Evolutionary conservation across 2,329 filamentous ascomycete species (phyloP), one percentile per base, ranked within the genome.

Genomic region (Pestalotiopsis sp.): DNA sequence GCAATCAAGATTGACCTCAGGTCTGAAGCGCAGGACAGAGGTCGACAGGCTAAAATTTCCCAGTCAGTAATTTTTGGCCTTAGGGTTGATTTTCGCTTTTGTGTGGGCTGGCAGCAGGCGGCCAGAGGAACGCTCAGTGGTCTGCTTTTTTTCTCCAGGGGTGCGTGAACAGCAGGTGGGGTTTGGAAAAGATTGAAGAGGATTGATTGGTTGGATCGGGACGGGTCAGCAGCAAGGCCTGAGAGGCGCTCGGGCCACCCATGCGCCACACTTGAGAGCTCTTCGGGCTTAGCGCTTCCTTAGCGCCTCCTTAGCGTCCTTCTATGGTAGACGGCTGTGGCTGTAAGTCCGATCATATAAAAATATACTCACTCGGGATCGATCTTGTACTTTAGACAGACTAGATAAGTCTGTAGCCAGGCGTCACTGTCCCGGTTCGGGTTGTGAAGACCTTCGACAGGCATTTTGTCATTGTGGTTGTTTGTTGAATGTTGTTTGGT

Each of bases 21-120:
- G 25, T 45, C 52, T 25, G 38, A 59, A 67, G 41, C 65, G 65
- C 56, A 56, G 64, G 52, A 66, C 45, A 20, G 65, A 59, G 17
- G 65, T 67, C 39, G 52, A 45, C 52, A 67, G n/a, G 56, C 65
- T 67, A 60, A 49, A 56, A 58, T 60, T 45, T 52, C 31, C 36
- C 41, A 38, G 49, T 59, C 45, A 56, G 65, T 61, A 52, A 60
- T 67, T 67, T 67, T 67, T 25, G 61, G 39, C 61, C n/a, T 64
- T 64, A 64, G 61, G 61, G 61, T 64, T 64, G 61, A 49, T 64
- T 64, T 64, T 64, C 61, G n/a, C n/a, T 45, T 64, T 64, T 64
- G 36, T 64, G 61, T 64, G 61, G 61, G 61, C 39, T 64, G 61
- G 38, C 57, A 14, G 57, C 31, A 36, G 31, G 7, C 31, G 31